phyloP scores from a whole-genome alignment of 192 early-diverging fungal species.

The Allomyces arbusculus region DNA sequence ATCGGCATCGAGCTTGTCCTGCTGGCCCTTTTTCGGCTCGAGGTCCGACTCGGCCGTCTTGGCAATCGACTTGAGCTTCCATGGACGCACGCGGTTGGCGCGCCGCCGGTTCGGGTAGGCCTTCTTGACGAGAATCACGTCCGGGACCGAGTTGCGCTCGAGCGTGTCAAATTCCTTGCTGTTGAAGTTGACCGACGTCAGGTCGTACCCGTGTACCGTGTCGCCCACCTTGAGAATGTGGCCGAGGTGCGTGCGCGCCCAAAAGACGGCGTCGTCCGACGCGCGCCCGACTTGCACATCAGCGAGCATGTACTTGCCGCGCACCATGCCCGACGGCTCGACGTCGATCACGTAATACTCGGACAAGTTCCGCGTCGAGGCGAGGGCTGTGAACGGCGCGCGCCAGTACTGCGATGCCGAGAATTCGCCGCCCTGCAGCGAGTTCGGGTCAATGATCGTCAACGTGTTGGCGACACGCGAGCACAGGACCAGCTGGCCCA shows the following conservation, averaged over 20 bases:
- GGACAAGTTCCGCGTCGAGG: constrained; percentile 54
- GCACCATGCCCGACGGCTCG: constrained; percentile 50
- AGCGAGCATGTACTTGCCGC: constrained; percentile 60
- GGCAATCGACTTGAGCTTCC: constrained; percentile 71
- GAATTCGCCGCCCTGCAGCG: constrained; percentile 53
- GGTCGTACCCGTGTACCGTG: constrained; percentile 75
- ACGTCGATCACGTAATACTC: constrained; percentile 95
- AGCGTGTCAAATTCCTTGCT: constrained; percentile 56
- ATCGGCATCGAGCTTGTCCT: constrained; percentile 60
- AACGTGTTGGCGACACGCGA: constrained; percentile 71
- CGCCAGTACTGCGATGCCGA: constrained; percentile 65
- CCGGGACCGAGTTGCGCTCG: constrained; percentile 42
- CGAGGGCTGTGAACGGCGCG: constrained; percentile 49
- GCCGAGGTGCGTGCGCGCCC: constrained; percentile 82
- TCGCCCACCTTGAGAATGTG: constrained; percentile 79
- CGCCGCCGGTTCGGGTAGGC: constrained; percentile 69
- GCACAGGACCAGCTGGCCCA: constrained; percentile 63
- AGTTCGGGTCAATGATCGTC: constrained; percentile 70
- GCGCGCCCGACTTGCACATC: constrained; percentile 68
- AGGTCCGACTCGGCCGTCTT: constrained; percentile 79
- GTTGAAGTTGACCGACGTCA: constrained; percentile 80
- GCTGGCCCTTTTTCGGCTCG: constrained; percentile 50
- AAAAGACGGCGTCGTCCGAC: constrained; percentile 61
- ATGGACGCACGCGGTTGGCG: constrained; percentile 66
- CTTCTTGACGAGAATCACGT: constrained; percentile 84